Evolutionary conservation across 495 filamentous ascomycete species (phyloP), one percentile per base, ranked within the genome.

Genomic region (Extremus antarcticus): DNA sequence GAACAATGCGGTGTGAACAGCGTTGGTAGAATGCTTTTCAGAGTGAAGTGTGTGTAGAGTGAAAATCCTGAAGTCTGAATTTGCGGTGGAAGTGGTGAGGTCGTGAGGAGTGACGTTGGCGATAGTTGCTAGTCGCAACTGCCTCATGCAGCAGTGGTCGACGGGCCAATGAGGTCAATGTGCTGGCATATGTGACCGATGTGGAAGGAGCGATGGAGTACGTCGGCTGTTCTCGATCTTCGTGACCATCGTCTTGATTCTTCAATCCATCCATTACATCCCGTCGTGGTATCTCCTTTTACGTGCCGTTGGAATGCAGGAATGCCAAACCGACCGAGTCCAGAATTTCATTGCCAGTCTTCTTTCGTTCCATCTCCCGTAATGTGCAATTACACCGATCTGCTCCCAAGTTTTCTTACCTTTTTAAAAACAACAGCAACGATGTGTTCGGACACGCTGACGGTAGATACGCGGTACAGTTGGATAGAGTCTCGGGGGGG

Each of bases 381-480:
- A 21, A 4, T 25, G 25, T n/a, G 2, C 25, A 45, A 17, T 45
- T 21, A 17, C 41, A 45, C 41, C 19, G 7, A 35, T 35, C 29
- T 35, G 29, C 29, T 39, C 41, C 8, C 19, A 17, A 45, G 17
- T n/a, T 53, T 25, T 7, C 57, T 61, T 57, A 61, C 58, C 58
- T 61, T 53, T 61, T 56, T 43, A 19, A 60, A 54, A 25, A 10
- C 40, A 21, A 56, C 40, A 50, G 16, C 45, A 52, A 16, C 20
- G 46, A 22, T 40, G n/a, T 47, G 25, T 22, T n/a, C 25, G 16
- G 47, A 32, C 15, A 11, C n/a, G 23, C 41, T 7, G 16, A 45
- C 16, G 45, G 55, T 43, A 51, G 57, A 22, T 50, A 29, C 8
- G 41, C 8, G 53, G 52, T 52, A 49, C 32, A 60, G 23, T 38